A percentile compares a stretch with the other conserved stretches of the same genome.
Evolutionary conservation across 108 stramenopile species (phyloP).

Genomic region (Cyclostephanos invisitatus): DNA sequence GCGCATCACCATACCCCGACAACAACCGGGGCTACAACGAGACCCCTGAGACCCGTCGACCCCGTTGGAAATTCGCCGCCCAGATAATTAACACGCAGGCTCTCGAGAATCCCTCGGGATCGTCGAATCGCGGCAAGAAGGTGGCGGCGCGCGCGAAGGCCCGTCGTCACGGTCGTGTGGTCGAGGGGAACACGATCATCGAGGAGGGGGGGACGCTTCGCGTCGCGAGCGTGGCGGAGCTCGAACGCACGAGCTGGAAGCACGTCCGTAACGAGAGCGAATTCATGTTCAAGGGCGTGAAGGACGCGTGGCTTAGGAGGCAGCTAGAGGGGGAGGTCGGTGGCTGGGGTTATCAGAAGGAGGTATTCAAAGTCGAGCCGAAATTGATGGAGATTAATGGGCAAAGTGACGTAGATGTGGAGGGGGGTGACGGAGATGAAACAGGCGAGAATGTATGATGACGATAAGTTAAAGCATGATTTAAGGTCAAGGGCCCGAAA

Average conservation of each 20-base stretch:
- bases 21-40: slow-evolving; percentile 40
- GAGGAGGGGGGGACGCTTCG: slow-evolving; percentile 70
- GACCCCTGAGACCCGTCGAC: slow-evolving; percentile 36
- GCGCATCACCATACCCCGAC: slow-evolving; percentile 50
- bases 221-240: slow-evolving; percentile 73
- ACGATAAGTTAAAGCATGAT: slow-evolving; percentile 3
- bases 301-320: slow-evolving; percentile 73
- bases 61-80: slow-evolving; percentile 83
- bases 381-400: slow-evolving; percentile 10
- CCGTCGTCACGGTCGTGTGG: slow-evolving; percentile 40
- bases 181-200: slow-evolving; percentile 68
- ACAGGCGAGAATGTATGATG: slow-evolving; percentile 11
- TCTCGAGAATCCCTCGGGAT: slow-evolving; percentile 38
- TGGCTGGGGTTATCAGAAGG: slow-evolving; percentile 68
- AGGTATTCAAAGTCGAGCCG: slow-evolving; percentile 24
- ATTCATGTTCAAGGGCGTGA: slow-evolving; percentile 67
- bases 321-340: slow-evolving; percentile 62
- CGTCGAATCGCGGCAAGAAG: slow-evolving; percentile 20
- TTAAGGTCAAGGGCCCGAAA: not conserved
- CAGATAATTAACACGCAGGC: slow-evolving; percentile 76
- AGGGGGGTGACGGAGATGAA: not conserved
- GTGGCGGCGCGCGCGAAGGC: slow-evolving; percentile 37
- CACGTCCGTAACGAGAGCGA: slow-evolving; percentile 66
- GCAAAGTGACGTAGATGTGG: slow-evolving; percentile 18
- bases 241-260: slow-evolving; percentile 76